phyloP scores from a whole-genome alignment of 1,284 basidiomycete genomes.

The Bondarzewia mesenterica region DNA sequence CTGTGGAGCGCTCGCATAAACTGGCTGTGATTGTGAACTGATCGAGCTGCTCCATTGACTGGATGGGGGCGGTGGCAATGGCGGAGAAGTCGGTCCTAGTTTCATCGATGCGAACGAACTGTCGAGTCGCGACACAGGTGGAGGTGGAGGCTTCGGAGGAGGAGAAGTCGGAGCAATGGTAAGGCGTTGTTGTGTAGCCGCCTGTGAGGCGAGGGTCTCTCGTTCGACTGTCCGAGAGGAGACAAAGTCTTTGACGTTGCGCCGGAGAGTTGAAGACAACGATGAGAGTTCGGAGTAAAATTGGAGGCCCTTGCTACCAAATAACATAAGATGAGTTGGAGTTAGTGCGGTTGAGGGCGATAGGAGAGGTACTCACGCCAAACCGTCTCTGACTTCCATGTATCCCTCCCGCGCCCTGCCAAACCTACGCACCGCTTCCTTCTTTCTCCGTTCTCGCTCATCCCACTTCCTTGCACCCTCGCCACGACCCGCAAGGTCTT shows the following conservation, averaged over 20 bases:
- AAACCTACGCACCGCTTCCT: conserved; percentile 67
- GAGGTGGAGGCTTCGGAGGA: conserved; percentile 36
- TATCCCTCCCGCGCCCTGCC: conserved; percentile 73
- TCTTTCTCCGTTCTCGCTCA: conserved; percentile 69
- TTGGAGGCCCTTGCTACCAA: conserved; percentile 69
- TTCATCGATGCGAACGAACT: conserved; percentile 37
- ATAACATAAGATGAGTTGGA: conserved; percentile 5
- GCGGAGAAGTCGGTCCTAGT: conserved; percentile 8
- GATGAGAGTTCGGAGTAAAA: conserved; percentile 85
- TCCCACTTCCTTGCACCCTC: conserved; percentile 73
- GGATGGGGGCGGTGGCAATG: conserved; percentile 8
- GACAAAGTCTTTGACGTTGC: conserved; percentile 59
- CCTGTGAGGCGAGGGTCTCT: conserved; percentile 55
- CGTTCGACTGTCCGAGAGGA: conserved; percentile 64
- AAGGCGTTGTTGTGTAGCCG: conserved; percentile 64
- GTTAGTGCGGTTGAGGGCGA: conserved; percentile 3
- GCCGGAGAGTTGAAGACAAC: conserved; percentile 51
- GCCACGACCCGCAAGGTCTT: conserved; percentile 63
- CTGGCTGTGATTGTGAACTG: conserved; percentile 12
- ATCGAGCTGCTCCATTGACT: conserved; percentile 1
- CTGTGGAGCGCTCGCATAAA: conserved; percentile 1
- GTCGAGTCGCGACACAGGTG: conserved; percentile 33
- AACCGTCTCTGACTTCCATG: conserved; percentile 79
- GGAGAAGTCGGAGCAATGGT: conserved; percentile 36
- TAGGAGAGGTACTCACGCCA: conserved; percentile 53